Conservation (phyloP, 495 filamentous ascomycete species). For the Talaromyces proteolyticus region DNA sequence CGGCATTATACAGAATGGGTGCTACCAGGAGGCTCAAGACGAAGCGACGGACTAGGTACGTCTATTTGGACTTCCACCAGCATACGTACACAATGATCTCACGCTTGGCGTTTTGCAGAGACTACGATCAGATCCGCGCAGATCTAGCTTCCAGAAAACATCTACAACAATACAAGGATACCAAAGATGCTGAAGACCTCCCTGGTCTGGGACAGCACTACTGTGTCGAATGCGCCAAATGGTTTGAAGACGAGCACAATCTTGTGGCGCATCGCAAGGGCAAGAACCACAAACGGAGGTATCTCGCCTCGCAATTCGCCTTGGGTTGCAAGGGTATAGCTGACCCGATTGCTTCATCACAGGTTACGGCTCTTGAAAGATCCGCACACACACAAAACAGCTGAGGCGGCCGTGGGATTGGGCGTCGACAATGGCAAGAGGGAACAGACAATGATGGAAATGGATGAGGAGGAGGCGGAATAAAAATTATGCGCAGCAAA, state of each 20-base stretch:
- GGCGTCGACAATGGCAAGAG: conserved; percentile 56
- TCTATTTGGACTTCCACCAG: background rate
- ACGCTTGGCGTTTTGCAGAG: conserved; percentile 38
- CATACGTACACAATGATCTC: background rate
- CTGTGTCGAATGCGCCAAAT: conserved; percentile 93
- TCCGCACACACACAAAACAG: conserved; percentile 79
- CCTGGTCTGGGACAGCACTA: conserved; percentile 79
- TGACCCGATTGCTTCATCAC: conserved; percentile 2
- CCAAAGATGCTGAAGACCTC: conserved; percentile 78
- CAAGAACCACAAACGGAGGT: conserved; percentile 91
- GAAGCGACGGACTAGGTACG: conserved; percentile 54
- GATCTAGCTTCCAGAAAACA: conserved; percentile 74
- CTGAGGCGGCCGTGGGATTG: conserved; percentile 73
- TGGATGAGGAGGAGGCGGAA: conserved; percentile 21
- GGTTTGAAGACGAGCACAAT: conserved; percentile 83
- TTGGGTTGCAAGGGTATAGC: background rate
- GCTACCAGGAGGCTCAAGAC: conserved; percentile 50
- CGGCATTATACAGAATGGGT: conserved; percentile 40
- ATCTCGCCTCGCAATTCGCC: conserved; percentile 16
- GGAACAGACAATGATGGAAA: conserved; percentile 23
- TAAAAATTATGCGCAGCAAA: too few relatives aligned
- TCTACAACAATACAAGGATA: conserved; percentile 66
- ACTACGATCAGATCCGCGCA: conserved; percentile 81
- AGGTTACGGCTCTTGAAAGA: conserved; percentile 77
- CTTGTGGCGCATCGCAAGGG: conserved; percentile 71